These are phyloP conservation scores for Oropetium thomaeum DNA, from an alignment of 176 grass and related monocot species.

Conservation along the genomic window DNA sequence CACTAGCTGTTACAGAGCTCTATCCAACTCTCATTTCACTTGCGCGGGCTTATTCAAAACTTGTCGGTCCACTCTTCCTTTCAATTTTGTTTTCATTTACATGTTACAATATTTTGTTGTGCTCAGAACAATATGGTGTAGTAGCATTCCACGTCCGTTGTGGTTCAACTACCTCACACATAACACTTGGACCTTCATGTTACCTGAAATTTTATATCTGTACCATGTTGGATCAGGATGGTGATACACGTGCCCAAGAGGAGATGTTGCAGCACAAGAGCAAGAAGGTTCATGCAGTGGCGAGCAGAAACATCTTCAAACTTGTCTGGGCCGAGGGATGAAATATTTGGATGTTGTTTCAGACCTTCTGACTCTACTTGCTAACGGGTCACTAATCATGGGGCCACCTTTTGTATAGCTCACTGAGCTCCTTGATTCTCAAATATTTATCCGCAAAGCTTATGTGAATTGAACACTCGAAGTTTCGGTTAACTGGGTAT, in stretches of 20 bases:
- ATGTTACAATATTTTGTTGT: background rate
- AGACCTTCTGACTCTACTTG: background rate
- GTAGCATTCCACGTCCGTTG: background rate
- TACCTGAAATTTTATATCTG: background rate
- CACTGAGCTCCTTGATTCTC: background rate
- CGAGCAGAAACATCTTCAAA: constrained; percentile 77
- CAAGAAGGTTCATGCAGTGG: constrained; percentile 40
- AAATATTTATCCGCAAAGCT: background rate
- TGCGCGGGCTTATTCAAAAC: constrained; percentile 51
- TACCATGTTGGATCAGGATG: constrained; percentile 50
- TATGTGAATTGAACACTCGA: background rate
- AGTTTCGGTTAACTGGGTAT: background rate
- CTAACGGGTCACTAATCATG: background rate
- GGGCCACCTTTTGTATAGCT: background rate
- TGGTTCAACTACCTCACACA: background rate
- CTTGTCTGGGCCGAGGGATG: constrained; percentile 45
- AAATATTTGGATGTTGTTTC: background rate
- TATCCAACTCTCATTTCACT: constrained; percentile 65
- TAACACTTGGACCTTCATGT: background rate
- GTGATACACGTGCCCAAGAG: constrained; percentile 53
- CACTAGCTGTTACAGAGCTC: constrained; percentile 52
- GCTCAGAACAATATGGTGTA: background rate
- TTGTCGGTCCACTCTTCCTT: constrained; percentile 44
- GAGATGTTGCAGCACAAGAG: constrained; percentile 68
- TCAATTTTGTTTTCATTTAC: constrained; percentile 3